Conservation (phyloP, 352 stramenopile species). For the Lagenidium giganteum region DNA sequence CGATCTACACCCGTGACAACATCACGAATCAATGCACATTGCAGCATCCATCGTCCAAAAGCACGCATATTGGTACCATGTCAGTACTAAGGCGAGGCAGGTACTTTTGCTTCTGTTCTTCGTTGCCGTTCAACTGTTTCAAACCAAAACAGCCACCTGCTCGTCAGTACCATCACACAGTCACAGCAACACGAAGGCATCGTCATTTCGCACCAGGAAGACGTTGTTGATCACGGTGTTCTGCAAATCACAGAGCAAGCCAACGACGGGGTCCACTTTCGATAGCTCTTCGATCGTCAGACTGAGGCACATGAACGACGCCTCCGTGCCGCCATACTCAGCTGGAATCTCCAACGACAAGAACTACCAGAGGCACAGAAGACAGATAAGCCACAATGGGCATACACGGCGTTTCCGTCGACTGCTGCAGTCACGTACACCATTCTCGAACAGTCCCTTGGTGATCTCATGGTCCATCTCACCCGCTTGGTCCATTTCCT, state of each 20-base stretch:
- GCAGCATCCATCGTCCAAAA: no score
- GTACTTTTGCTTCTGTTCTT: conserved; percentile 87
- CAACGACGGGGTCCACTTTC: conserved; percentile 93
- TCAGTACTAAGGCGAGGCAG: conserved; percentile 74
- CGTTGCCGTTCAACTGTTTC: conserved; percentile 54
- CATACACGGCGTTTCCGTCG: background rate
- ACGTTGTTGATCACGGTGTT: conserved; percentile 96
- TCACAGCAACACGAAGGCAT: conserved; percentile 1
- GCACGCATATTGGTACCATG: conserved; percentile 32
- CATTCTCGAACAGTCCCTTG: conserved; percentile 89
- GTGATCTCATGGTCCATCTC: conserved; percentile 91
- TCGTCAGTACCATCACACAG: background rate
- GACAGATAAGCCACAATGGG: background rate
- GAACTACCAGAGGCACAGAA: conserved; percentile 22
- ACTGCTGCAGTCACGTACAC: conserved; percentile 48
- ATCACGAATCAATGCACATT: background rate
- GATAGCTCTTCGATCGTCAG: conserved; percentile 97
- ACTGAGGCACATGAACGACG: conserved; percentile 94
- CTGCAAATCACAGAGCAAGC: conserved; percentile 95
- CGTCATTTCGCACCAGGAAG: conserved; percentile 87
- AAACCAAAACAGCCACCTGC: background rate
- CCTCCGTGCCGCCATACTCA: conserved; percentile 88
- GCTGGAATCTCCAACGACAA: conserved; percentile 96
- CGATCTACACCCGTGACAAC: conserved; percentile 54
- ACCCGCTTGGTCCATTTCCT: conserved; percentile 90